A percentile compares a stretch with the other conserved stretches of the same genome.
Conservation (phyloP, 2,329 filamentous ascomycete species). For the Clathrospora elynae region DNA sequence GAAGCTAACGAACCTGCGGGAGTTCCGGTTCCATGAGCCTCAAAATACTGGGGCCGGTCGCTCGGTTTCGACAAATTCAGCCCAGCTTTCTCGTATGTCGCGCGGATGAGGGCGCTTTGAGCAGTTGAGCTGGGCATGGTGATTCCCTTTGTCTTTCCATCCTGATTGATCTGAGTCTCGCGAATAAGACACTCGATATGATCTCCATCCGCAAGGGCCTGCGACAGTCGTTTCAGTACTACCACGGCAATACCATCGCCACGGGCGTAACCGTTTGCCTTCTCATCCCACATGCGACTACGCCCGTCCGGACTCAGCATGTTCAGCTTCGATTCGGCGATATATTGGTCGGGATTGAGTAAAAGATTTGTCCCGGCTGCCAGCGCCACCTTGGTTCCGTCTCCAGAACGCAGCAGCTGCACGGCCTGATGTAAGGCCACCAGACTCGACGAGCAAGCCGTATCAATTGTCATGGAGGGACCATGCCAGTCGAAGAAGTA, state of each 20-base stretch:
- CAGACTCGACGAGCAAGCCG: constrained; percentile 46
- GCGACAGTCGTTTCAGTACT: constrained; percentile 57
- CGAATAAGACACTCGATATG: constrained; percentile 50
- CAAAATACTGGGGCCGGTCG: constrained; percentile 40
- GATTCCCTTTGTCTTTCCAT: constrained; percentile 49
- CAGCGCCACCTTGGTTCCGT: constrained; percentile 24
- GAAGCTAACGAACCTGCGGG: no score
- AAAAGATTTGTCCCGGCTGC: constrained; percentile 21
- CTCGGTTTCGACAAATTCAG: constrained; percentile 29
- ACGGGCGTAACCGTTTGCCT: constrained; percentile 57
- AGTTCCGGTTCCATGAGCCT: background rate
- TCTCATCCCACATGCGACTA: constrained; percentile 39
- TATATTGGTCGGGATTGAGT: constrained; percentile 12
- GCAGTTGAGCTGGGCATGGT: constrained; percentile 53
- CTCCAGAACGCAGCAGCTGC: constrained; percentile 11
- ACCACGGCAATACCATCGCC: constrained; percentile 60
- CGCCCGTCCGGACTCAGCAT: constrained; percentile 42
- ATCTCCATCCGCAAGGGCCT: constrained; percentile 56
- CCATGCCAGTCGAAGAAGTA: constrained; percentile 48
- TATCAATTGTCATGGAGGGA: constrained; percentile 48
- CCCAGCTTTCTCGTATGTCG: constrained; percentile 47
- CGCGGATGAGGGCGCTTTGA: constrained; percentile 39
- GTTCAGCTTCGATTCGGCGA: constrained; percentile 32
- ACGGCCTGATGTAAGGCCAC: constrained; percentile 35
- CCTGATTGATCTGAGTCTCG: constrained; percentile 45